A percentile compares a stretch with the other conserved stretches of the same genome.
Evolutionary conservation across 1,139 yeast genomes (phyloP).

Genomic region (Sugiyamaella grinbergsii): DNA sequence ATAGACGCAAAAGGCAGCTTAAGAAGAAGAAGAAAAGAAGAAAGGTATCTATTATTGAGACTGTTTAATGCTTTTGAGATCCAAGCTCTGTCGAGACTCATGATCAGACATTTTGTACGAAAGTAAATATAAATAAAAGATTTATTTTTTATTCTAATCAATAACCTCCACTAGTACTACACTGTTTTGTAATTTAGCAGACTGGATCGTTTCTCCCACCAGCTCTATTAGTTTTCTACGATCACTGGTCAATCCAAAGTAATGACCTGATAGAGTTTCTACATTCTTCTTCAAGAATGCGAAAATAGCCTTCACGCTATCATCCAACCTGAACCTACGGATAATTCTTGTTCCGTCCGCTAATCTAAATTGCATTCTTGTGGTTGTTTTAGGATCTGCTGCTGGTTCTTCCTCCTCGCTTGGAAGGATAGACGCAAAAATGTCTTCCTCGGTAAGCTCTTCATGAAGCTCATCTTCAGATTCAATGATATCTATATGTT

Average conservation of each 20-base stretch:
- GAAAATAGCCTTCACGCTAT: conserved; percentile 61
- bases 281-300: conserved; percentile 57
- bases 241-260: conserved; percentile 64
- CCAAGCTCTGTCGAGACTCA: too few relatives aligned
- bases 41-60: neutral
- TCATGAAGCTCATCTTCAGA: conserved; percentile 22
- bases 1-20: conserved; percentile 16
- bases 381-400: conserved; percentile 55
- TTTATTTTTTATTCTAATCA: conserved; percentile 27
- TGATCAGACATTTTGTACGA: too few relatives aligned
- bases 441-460: conserved; percentile 36
- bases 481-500: conserved; percentile 4
- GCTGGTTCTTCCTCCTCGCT: conserved; percentile 60
- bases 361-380: conserved; percentile 83
- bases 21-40: conserved; percentile 3
- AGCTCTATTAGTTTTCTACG: conserved; percentile 65
- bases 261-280: conserved; percentile 53
- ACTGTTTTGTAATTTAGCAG: conserved; percentile 79
- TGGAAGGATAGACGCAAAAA: conserved; percentile 52
- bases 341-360: conserved; percentile 84
- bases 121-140: neutral
- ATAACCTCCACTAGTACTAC: conserved; percentile 67
- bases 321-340: conserved; percentile 64
- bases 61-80: neutral
- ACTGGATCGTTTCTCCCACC: conserved; percentile 62